Evolutionary conservation across 2,329 filamentous ascomycete species (phyloP).

Genomic region (Fusarium haematococcum): DNA sequence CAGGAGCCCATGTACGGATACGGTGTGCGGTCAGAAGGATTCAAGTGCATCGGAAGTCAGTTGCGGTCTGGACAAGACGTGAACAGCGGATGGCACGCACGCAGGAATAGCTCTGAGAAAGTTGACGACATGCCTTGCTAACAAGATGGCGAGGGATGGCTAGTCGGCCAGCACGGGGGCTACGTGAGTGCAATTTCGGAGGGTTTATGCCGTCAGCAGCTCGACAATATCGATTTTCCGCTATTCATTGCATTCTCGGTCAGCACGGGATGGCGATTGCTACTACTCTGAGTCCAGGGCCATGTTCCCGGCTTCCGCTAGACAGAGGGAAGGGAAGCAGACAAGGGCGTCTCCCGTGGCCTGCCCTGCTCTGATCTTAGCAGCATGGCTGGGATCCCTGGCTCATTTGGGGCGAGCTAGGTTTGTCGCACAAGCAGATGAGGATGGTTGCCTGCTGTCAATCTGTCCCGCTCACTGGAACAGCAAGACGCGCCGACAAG

Average conservation of each 20-base stretch:
- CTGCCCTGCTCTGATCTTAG: constrained; percentile 33
- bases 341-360: constrained; percentile 11
- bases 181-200: constrained; percentile 28
- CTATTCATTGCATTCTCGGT: constrained; percentile 2
- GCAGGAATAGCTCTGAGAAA: constrained; percentile 7
- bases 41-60: background rate
- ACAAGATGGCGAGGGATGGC: background rate
- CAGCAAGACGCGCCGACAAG: background rate
- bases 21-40: constrained; percentile 22
- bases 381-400: constrained; percentile 9
- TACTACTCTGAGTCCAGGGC: background rate
- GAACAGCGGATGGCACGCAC: background rate
- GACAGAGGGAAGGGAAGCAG: background rate
- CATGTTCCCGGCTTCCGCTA: constrained; percentile 13
- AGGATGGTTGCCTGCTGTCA: background rate
- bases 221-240: background rate
- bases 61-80: background rate
- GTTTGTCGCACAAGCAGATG: constrained; percentile 1
- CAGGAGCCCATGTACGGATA: constrained; percentile 15
- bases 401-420: background rate
- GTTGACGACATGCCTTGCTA: background rate
- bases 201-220: constrained; percentile 16
- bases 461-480: background rate
- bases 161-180: background rate
- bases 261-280: background rate